A percentile compares a stretch with the other conserved stretches of the same genome.
Evolutionary conservation across 2,329 filamentous ascomycete genomes (phyloP).

Genomic region (Sordariomycetes sp.): DNA sequence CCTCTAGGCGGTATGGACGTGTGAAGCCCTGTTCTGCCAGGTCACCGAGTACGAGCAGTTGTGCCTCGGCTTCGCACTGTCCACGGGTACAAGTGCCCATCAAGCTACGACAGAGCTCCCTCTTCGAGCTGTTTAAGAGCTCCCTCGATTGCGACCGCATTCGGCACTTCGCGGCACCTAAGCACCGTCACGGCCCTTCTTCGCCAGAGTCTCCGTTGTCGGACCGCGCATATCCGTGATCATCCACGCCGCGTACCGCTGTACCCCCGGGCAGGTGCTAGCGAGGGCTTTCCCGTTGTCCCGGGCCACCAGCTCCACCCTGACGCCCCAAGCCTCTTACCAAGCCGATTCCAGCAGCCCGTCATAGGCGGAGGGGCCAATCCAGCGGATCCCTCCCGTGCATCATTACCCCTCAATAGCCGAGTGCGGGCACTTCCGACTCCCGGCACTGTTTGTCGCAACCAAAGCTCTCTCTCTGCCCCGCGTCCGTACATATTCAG

Average conservation of each 20-base stretch:
- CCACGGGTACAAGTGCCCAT: too few relatives aligned
- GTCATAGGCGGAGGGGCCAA: not conserved
- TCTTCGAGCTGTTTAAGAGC: too few relatives aligned
- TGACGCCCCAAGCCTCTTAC: not conserved
- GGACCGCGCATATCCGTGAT: not conserved
- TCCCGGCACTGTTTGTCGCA: not conserved
- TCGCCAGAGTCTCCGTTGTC: not conserved
- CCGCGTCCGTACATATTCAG: not conserved
- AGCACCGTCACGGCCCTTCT: not conserved
- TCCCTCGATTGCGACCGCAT: too few relatives aligned
- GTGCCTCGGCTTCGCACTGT: too few relatives aligned
- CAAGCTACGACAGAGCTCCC: too few relatives aligned
- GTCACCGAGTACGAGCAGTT: too few relatives aligned
- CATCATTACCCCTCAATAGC: not conserved
- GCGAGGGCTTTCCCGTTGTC: not conserved
- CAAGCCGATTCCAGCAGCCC: not conserved
- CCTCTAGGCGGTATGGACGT: too few relatives aligned
- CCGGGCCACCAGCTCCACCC: not conserved
- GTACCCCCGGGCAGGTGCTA: not conserved
- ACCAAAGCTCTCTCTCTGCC: not conserved
- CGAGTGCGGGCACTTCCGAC: conserved; percentile 1
- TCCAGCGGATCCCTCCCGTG: not conserved
- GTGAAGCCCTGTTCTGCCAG: too few relatives aligned
- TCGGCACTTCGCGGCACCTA: too few relatives aligned
- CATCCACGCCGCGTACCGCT: not conserved